A percentile compares a stretch with the other conserved stretches of the same genome.
These are phyloP conservation scores for Vitis vinifera DNA, from an alignment of 164 flowering plant genomes.

Conservation along the genomic window DNA sequence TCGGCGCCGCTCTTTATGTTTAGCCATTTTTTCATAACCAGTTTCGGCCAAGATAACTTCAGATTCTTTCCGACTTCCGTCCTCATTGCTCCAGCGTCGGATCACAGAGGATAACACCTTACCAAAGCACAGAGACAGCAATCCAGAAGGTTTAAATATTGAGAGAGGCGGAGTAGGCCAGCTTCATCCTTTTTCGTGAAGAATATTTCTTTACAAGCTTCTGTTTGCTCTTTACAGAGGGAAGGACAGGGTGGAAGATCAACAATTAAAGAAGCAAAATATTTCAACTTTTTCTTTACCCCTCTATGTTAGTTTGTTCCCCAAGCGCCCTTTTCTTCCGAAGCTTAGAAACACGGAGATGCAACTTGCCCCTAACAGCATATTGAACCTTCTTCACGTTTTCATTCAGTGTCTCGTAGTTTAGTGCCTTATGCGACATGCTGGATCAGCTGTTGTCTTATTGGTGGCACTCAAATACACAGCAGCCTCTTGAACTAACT, in stretches of 20 bases:
- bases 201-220: slow-evolving; percentile 13
- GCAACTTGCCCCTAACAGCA: too few species aligned
- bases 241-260: slow-evolving; percentile 18
- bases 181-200: slow-evolving; percentile 21
- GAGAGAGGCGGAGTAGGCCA: slow-evolving; percentile 15
- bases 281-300: too few species aligned
- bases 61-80: slow-evolving; percentile 21
- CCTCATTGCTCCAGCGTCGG: slow-evolving; percentile 32
- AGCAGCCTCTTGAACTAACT: too few species aligned
- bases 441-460: too few species aligned
- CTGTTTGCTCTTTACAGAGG: slow-evolving; percentile 23
- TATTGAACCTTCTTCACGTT: too few species aligned
- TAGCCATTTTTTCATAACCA: slow-evolving; percentile 66
- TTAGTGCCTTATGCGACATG: too few species aligned
- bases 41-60: slow-evolving; percentile 69
- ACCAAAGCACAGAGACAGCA: neutral
- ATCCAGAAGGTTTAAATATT: neutral
- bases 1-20: slow-evolving; percentile 52
- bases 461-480: too few species aligned
- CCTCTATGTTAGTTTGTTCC: too few species aligned
- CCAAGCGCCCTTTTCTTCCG: too few species aligned
- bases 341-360: too few species aligned
- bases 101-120: neutral
- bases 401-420: too few species aligned
- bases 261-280: neutral